Evolutionary conservation across 768 basidiomycete genomes (phyloP), one percentile per base, ranked within the genome.

Genomic region (Psilocybe tampanensis): DNA sequence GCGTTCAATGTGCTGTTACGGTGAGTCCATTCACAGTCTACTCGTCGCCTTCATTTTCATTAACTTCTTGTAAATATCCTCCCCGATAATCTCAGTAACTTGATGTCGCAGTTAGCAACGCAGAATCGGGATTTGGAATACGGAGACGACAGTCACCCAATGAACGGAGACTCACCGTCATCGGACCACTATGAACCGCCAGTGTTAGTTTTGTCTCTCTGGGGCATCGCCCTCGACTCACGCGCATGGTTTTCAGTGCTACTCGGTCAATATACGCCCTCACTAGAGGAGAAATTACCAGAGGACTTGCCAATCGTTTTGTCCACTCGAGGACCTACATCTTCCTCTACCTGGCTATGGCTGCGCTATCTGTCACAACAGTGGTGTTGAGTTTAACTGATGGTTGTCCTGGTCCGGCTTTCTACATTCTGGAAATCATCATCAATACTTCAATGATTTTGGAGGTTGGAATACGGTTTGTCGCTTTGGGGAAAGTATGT

Each of bases 361-460:
- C 94, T 1, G 86, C 86, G 13, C 79, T 96, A 17, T 94, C 92
- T 2, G 83, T 92, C 49, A 86, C 92, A 8, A 95, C 94, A 0
- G 89, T 96, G 54, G 82, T 90, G 29, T 79, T 97, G 47, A 93
- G 91, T 69, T 71, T 95, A 54, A 81, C 84, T 43, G 87, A 90
- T 63, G 93, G 88, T 23, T 97, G 95, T 65, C 94, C 94, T 6
- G 90, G 89, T 4, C 64, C 89, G n/a, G 76, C 91, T 3, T 97
- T 97, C 74, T 97, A 93, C 72, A 73, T 95, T 24, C 80, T 97
- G 64, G 94, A 97, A 73, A 72, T 96, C 44, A 86, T 96, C 69
- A 84, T 96, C 71, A 95, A 96, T 67, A 80, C 82, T 0, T 80
- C 92, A 9, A 96, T 98, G 95, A 98, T 98, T 58, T 70, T 90